These are phyloP conservation scores for Xerocomellus amylosporus DNA, from an alignment of 768 basidiomycete species.

Conservation along the genomic window DNA sequence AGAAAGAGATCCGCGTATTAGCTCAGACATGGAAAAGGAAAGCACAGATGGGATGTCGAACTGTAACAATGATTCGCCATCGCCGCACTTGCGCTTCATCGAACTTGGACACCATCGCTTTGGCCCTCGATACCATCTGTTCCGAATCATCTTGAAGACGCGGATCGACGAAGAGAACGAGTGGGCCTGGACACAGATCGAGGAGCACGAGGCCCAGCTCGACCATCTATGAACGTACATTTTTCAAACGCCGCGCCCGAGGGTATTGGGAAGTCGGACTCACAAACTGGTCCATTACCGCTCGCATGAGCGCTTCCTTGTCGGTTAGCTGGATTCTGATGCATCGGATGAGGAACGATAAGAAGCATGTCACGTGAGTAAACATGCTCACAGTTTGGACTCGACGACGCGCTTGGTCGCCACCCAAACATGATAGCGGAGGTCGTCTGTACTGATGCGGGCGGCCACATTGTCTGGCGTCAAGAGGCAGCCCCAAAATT, in stretches of 20 bases:
- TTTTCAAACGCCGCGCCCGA: not conserved
- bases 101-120: conserved; percentile 40
- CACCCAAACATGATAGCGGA: conserved; percentile 36
- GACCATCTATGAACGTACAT: conserved; percentile 40
- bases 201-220: conserved; percentile 46
- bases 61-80: conserved; percentile 48
- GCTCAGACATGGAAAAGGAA: not conserved
- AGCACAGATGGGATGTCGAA: conserved; percentile 21
- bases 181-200: conserved; percentile 45
- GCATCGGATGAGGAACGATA: not conserved
- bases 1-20: not conserved
- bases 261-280: conserved; percentile 8
- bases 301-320: conserved; percentile 17
- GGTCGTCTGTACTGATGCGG: conserved; percentile 23
- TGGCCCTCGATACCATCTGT: conserved; percentile 44
- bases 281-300: conserved; percentile 32
- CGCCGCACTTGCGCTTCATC: conserved; percentile 37
- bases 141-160: conserved; percentile 36
- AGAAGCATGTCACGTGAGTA: not conserved
- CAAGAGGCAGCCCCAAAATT: conserved; percentile 33
- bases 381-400: conserved; percentile 14
- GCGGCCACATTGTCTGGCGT: conserved; percentile 34
- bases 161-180: conserved; percentile 53
- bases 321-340: conserved; percentile 14
- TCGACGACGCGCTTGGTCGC: conserved; percentile 31